A percentile compares a stretch with the other conserved stretches of the same genome.
phyloP scores from a whole-genome alignment of 23 red algal genomes.

The Cyanidioschyzon merolae region DNA sequence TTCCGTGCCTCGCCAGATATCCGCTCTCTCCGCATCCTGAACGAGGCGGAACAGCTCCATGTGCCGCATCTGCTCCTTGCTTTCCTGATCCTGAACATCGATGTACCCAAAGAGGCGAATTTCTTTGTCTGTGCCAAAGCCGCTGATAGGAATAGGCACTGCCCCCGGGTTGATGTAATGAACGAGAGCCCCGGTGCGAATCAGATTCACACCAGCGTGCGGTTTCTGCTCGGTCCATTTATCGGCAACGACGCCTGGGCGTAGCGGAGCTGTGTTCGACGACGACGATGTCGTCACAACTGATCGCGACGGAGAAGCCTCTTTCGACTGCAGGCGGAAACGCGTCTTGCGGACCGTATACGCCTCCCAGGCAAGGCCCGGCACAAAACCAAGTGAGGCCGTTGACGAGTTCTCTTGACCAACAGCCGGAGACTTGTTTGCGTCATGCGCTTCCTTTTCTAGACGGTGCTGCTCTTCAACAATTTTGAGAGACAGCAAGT shows the following conservation, averaged over 20 bases:
- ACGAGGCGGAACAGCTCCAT: slow-evolving; percentile 22
- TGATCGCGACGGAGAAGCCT: neutral
- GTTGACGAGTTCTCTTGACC: neutral
- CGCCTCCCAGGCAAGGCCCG: slow-evolving; percentile 15
- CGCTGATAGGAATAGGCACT: slow-evolving; percentile 25
- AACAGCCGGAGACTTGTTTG: neutral
- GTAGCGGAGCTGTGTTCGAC: slow-evolving; percentile 23
- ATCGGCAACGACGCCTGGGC: slow-evolving; percentile 19
- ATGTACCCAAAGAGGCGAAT: slow-evolving; percentile 27
- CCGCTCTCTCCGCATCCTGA: neutral
- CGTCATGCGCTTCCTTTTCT: neutral
- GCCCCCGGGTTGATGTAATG: slow-evolving; percentile 33
- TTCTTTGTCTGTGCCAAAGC: slow-evolving; percentile 21
- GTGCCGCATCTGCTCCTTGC: slow-evolving; percentile 30
- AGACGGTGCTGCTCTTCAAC: slow-evolving; percentile 12
- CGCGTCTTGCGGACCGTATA: slow-evolving; percentile 10
- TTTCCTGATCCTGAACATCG: slow-evolving; percentile 23
- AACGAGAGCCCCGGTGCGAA: slow-evolving; percentile 22
- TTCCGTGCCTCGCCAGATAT: slow-evolving; percentile 23
- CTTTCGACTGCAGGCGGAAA: slow-evolving; percentile 7
- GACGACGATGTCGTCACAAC: neutral
- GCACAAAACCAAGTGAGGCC: neutral
- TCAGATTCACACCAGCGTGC: slow-evolving; percentile 17
- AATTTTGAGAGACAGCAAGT: slow-evolving; percentile 23
- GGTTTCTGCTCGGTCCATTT: slow-evolving; percentile 31